Percentiles rank a stretch among this genome's conserved stretches.
Conservation (phyloP, 352 stramenopile genomes). For the Pythium sukuiense region DNA sequence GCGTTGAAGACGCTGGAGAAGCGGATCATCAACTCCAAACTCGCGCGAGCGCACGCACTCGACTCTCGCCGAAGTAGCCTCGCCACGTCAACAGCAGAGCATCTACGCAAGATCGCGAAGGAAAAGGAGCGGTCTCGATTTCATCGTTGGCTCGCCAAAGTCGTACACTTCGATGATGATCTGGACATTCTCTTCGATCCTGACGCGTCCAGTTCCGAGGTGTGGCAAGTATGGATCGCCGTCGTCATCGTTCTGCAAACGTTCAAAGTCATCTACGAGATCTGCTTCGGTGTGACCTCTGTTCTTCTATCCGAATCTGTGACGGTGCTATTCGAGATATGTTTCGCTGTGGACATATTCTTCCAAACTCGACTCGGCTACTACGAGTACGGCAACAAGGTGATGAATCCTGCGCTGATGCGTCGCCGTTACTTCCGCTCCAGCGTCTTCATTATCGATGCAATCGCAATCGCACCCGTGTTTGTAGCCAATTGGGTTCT, state of each 20-base stretch:
- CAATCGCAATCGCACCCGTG: conserved; percentile 41
- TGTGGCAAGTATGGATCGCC: conserved; percentile 39
- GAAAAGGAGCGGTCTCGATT: conserved; percentile 12
- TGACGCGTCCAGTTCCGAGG: conserved; percentile 24
- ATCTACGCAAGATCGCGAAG: not conserved
- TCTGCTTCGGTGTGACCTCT: conserved; percentile 30
- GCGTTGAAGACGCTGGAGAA: conserved; percentile 58
- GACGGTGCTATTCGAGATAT: conserved; percentile 39
- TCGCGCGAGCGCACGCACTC: conserved; percentile 34
- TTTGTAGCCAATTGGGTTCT: conserved; percentile 53
- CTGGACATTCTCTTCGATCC: conserved; percentile 43
- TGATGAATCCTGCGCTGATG: conserved; percentile 49
- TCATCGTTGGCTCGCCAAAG: not conserved
- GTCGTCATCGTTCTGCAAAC: conserved; percentile 32
- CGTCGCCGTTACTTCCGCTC: conserved; percentile 44
- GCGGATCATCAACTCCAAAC: conserved; percentile 45
- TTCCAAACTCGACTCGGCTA: conserved; percentile 49
- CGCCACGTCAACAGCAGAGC: not conserved
- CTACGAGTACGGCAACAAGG: conserved; percentile 72
- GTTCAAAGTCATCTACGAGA: conserved; percentile 40
- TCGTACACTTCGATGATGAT: conserved; percentile 33
- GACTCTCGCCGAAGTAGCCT: conserved; percentile 15
- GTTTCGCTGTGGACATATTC: conserved; percentile 49
- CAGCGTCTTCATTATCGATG: conserved; percentile 32
- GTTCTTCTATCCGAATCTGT: conserved; percentile 27